Base-by-base conservation (phyloP, 2,329 filamentous ascomycete genomes). In the Exutisphaerella laricina region DNA sequence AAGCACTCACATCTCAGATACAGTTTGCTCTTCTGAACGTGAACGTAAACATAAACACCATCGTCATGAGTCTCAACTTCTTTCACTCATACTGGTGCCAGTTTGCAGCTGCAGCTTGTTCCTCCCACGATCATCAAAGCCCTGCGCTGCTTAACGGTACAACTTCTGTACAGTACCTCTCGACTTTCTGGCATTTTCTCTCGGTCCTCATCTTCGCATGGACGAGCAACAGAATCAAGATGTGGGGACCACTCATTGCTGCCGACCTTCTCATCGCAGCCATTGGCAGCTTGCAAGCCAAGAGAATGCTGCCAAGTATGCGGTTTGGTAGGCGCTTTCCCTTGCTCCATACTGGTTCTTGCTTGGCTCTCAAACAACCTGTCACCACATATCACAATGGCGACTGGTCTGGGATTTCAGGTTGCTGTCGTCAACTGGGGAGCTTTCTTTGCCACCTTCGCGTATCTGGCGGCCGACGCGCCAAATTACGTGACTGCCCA, bases 21-120 rank as follows among this genome's bases (percentile, higher is more conserved):
- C 48, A 51, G 18, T 49, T 53, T 25, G 61, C 61, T 8, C 42
- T 64, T 6, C 45, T 63, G 18, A 63, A 63, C 47, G 49, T 60
- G 54, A 64, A 63, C 49, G n/a, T n/a, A n/a, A n/a, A n/a, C n/a
- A n/a, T n/a, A n/a, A n/a, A n/a, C n/a, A 63, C 61, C 13, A 46
- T 62, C 22, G 30, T 55, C 29, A 59, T 63, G 51, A 54, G 51
- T 26, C 33, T 62, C 13, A 61, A 61, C 41, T 62, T 63, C 52
- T 60, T 63, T 46, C 48, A n/a, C n/a, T 60, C 39, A 60, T 63
- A 40, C 49, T 63, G 22, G 48, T 60, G 5, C 59, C 60, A 4
- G 63, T 68, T 45, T 68, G 68, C 62, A 69, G 56, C 44, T 73
- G 58, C 58, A 70, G 58, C 45, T 59, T 72, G n/a, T 72, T 72